Percentiles rank a stretch among this genome's conserved stretches.
phyloP scores from a whole-genome alignment of 257 asterid genomes.

The Scutellaria galericulata region DNA sequence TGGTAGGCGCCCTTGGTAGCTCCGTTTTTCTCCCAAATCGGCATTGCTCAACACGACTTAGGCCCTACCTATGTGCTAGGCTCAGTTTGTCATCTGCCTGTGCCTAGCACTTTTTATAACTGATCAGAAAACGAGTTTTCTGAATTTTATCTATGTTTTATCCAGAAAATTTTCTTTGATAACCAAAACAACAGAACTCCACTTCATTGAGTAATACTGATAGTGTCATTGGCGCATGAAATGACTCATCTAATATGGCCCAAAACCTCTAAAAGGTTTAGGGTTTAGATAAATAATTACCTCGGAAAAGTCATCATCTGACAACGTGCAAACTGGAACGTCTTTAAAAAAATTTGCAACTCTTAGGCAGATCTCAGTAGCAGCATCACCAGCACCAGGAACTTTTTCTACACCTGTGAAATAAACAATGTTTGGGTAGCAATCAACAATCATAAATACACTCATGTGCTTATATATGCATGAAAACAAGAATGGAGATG shows the following conservation, averaged over 20 bases:
- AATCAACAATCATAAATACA: slow-evolving; percentile 23
- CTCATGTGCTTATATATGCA: not conserved
- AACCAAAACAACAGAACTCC: slow-evolving; percentile 5
- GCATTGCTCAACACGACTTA: too few relatives aligned
- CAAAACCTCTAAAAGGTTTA: slow-evolving; percentile 13
- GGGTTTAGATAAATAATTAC: slow-evolving; percentile 46
- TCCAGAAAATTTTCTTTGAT: not conserved
- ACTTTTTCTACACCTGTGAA: slow-evolving; percentile 59
- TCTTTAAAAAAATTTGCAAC: slow-evolving; percentile 65
- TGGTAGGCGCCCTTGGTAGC: too few relatives aligned
- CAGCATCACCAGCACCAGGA: slow-evolving; percentile 53
- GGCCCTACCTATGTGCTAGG: too few relatives aligned
- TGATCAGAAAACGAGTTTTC: not conserved
- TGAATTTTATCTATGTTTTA: slow-evolving; percentile 2
- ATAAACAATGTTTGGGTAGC: slow-evolving; percentile 29
- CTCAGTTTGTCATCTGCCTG: too few relatives aligned
- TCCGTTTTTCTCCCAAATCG: too few relatives aligned
- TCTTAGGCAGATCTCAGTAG: slow-evolving; percentile 51
- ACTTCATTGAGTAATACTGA: not conserved
- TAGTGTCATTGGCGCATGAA: slow-evolving; percentile 28
- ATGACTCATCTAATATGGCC: slow-evolving; percentile 14
- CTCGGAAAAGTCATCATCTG: slow-evolving; percentile 77
- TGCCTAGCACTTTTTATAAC: too few relatives aligned
- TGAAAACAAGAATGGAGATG: slow-evolving; percentile 24
- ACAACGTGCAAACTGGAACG: slow-evolving; percentile 56